Evolutionary conservation across 1,139 yeast species (phyloP), one percentile per base, ranked within the genome.

Genomic region (Geotrichum australiense): DNA sequence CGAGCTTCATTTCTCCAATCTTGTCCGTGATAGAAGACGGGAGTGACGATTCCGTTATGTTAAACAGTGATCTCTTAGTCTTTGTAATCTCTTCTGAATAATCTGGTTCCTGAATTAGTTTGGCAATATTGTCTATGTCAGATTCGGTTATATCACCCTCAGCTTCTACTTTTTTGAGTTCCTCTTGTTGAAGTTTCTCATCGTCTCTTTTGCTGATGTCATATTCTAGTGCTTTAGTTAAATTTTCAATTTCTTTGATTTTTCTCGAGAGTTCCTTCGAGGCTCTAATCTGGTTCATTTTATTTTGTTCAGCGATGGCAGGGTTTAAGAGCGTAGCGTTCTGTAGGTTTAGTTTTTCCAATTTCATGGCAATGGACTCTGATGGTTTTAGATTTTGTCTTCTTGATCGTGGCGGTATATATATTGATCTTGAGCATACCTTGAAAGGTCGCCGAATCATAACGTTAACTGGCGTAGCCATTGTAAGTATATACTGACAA

Each of bases 201-300:
- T 55, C 57, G 20, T 55, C 57, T 29, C 48, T 41, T 22, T 46
- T 41, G 22, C 43, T 33, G 7, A 57, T 52, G 20, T 51, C 50
- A 15, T 45, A 38, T 25, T 50, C 45, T 38, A 57, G 40, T 2
- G 53, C 50, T 2, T 41, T 38, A 5, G 52, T 47, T 38, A 57
- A 56, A 8, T 51, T 51, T 20, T 54, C 53, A 19, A 55, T 46
- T 39, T 57, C 53, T 25, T 46, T 41, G 25, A 57, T 47, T 31
- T 49, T 45, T 19, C 47, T 49, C 26, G 50, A 51, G 2, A 54
- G 39, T 23, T 42, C 47, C 11, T 38, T 38, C 23, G 42, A n/a
- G n/a, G n/a, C n/a, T n/a, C n/a, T n/a, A n/a, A n/a, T n/a, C n/a
- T n/a, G n/a, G n/a, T n/a, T n/a, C n/a, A n/a, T n/a, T n/a, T n/a